Evolutionary conservation across 176 grass and related monocot genomes (phyloP), one percentile per base, ranked within the genome.

Genomic region (Coix lacrymajobi): DNA sequence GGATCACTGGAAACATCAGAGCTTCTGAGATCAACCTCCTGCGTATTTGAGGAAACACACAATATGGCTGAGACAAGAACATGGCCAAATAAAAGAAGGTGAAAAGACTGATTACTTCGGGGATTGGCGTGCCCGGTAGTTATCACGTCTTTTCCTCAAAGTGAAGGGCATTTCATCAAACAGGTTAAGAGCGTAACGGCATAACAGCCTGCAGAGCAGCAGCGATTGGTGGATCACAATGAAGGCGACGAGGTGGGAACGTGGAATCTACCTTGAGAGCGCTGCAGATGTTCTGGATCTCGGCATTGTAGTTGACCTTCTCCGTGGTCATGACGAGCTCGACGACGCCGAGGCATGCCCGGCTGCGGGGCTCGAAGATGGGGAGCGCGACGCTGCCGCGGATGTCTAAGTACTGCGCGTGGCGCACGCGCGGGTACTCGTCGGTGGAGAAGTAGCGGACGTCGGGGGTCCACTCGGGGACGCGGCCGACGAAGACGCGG

Each of bases 391-490:
- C 79, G 40, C 89, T 88, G 24, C 97, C 97, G 17, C 92, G 89
- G 84, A 99, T 88, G 73, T 92, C 93, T 29, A 85, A 92, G 34
- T 25, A 46, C 56, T 88, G 89, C 13, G 97, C 97, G 81, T 93
- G 87, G 16, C 7, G 82, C 48, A 99, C 85, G 43, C 97, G 85
- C 54, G 81, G 97, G 88, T 96, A 99, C 79, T 99, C 97, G 61
- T 85, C 72, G 66, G 77, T 84, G 57, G 87, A 88, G 79, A 99
- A 99, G 82, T 87, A 83, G 16, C 97, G 93, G 9, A 99, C 97
- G 85, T 99, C 97, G 33, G 97, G 97, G 5, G 97, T 94, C 93
- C 97, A 99, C 80, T 99, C 97, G 6, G 97, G 97, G 39, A 96
- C 82, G 25, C 87, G 83, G 24, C 93, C 89, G 43, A 99, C 79